These are phyloP conservation scores for Pseudonitzschia multistriata DNA, from an alignment of 108 stramenopile genomes.

Conservation along the genomic window DNA sequence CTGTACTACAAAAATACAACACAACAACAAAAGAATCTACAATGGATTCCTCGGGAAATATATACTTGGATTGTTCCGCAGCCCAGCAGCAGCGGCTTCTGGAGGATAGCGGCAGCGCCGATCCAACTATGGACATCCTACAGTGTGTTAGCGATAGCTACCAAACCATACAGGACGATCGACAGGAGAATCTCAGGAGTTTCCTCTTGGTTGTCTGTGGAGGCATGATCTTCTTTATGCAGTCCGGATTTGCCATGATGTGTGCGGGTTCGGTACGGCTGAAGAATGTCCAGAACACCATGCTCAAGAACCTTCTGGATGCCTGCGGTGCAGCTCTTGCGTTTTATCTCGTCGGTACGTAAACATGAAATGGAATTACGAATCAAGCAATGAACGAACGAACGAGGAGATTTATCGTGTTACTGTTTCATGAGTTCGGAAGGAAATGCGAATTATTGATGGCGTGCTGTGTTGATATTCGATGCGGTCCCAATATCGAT, in stretches of 20 bases:
- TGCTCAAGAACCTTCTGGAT: constrained; percentile 89
- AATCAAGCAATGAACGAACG: neutral
- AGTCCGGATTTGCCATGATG: constrained; percentile 80
- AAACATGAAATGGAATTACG: neutral
- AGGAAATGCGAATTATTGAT: too few relatives aligned
- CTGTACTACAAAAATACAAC: neutral
- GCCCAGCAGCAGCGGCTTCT: neutral
- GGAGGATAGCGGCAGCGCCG: constrained; percentile 15
- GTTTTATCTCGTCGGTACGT: constrained; percentile 66
- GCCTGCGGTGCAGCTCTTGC: constrained; percentile 76
- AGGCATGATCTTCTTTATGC: constrained; percentile 85
- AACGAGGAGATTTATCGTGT: neutral
- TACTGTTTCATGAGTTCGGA: too few relatives aligned
- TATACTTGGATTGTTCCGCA: constrained; percentile 15
- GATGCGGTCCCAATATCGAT: too few relatives aligned
- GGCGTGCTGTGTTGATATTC: too few relatives aligned
- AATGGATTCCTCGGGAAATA: constrained; percentile 12
- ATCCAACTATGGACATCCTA: constrained; percentile 13
- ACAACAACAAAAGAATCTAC: neutral
- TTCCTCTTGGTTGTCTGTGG: constrained; percentile 67
- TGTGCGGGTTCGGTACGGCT: constrained; percentile 76
- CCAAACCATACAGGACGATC: constrained; percentile 3
- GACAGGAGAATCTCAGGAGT: constrained; percentile 6
- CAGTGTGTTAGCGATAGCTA: constrained; percentile 38
- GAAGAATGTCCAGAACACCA: constrained; percentile 85